phyloP scores from a whole-genome alignment of 2,329 filamentous ascomycete species.

The Aureobasidium lini region DNA sequence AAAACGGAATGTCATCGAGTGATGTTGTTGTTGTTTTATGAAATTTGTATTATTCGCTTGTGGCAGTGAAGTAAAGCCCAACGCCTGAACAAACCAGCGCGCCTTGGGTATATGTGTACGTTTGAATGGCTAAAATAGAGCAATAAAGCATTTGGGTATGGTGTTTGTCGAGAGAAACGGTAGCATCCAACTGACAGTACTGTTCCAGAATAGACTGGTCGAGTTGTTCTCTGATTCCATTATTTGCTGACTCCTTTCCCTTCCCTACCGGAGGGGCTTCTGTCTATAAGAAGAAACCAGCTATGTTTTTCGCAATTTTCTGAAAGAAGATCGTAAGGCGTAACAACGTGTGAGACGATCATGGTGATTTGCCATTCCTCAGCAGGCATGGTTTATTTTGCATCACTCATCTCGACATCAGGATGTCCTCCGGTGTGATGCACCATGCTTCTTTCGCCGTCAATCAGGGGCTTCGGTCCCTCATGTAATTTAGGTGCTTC shows the following conservation, averaged over 20 bases:
- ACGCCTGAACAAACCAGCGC: constrained; percentile 2
- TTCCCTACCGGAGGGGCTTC: neutral
- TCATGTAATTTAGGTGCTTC: neutral
- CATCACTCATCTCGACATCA: constrained; percentile 12
- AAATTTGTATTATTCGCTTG: neutral
- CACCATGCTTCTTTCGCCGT: constrained; percentile 9
- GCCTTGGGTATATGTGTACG: constrained; percentile 9
- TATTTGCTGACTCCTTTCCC: neutral
- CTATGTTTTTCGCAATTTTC: neutral
- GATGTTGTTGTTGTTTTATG: neutral
- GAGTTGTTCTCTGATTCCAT: neutral
- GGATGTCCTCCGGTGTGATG: neutral
- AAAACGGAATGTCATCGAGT: too few relatives aligned
- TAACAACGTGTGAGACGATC: neutral
- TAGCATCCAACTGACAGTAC: neutral
- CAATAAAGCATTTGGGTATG: neutral
- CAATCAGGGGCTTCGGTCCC: neutral
- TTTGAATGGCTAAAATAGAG: neutral
- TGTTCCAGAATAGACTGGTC: neutral
- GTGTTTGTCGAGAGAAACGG: neutral
- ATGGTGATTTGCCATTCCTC: neutral
- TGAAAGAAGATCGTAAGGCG: constrained; percentile 1
- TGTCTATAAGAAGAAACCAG: neutral
- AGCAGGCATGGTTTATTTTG: neutral
- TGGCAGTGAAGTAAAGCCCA: neutral